Evolutionary conservation across 345 rosid species (phyloP).

Genomic region (Conringia planisiliqua): DNA sequence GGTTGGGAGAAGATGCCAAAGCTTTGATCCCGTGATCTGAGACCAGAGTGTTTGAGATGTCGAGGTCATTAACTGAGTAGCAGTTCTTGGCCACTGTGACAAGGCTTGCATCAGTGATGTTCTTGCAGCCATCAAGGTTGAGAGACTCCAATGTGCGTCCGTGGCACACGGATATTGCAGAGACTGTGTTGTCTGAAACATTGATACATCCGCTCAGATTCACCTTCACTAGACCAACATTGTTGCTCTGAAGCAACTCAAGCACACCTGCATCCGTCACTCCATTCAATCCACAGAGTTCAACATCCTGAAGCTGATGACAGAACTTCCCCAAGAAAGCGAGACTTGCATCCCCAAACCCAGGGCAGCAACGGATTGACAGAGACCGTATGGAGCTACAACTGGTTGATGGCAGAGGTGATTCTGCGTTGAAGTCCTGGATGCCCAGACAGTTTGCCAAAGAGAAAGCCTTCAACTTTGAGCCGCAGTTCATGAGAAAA

Average conservation of each 20-base stretch:
- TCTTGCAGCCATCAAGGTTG: conserved; percentile 77
- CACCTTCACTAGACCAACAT: conserved; percentile 65
- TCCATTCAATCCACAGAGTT: conserved; percentile 59
- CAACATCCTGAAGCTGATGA: conserved; percentile 63
- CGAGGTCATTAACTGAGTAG: conserved; percentile 65
- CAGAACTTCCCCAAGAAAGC: conserved; percentile 70
- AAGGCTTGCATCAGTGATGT: conserved; percentile 65
- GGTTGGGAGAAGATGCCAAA: conserved; percentile 49
- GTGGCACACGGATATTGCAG: conserved; percentile 53
- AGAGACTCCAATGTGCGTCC: conserved; percentile 75
- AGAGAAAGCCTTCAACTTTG: conserved; percentile 59
- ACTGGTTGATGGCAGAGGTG: conserved; percentile 37
- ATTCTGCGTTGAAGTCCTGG: conserved; percentile 46
- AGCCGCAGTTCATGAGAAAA: conserved; percentile 57
- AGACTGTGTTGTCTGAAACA: conserved; percentile 59
- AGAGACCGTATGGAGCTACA: conserved; percentile 61
- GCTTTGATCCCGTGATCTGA: conserved; percentile 64
- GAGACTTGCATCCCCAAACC: conserved; percentile 71
- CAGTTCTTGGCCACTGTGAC: conserved; percentile 64
- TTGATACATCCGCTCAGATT: conserved; percentile 69
- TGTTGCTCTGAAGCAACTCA: conserved; percentile 54
- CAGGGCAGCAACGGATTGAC: conserved; percentile 69
- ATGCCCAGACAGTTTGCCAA: conserved; percentile 69
- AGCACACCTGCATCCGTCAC: conserved; percentile 71
- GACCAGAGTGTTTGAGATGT: conserved; percentile 60